Evolutionary conservation across 139 green algal species (phyloP).

Genomic region (Asterochloris erici): DNA sequence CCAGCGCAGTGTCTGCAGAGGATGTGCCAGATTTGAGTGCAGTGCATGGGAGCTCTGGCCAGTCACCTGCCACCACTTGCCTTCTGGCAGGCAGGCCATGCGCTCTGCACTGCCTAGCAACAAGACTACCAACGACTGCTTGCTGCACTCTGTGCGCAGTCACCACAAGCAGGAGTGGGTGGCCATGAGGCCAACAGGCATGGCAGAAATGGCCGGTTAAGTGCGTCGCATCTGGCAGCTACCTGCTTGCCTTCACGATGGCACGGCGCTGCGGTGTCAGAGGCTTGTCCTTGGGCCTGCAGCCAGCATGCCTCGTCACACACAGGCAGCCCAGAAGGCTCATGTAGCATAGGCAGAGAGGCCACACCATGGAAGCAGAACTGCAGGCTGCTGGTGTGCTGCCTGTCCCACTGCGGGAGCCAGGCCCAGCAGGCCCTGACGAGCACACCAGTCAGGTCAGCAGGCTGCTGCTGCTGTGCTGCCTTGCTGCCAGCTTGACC

Average conservation of each 20-base stretch:
- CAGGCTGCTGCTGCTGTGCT: background rate
- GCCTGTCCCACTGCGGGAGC: too few relatives aligned
- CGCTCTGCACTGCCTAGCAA: background rate
- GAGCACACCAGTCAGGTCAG: background rate
- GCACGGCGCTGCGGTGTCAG: background rate
- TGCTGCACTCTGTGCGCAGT: background rate
- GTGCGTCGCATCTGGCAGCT: background rate
- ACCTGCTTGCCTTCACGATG: background rate
- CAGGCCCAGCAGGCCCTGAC: too few relatives aligned
- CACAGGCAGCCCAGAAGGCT: background rate
- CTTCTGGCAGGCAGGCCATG: background rate
- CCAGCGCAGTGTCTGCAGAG: slow-evolving; percentile 7
- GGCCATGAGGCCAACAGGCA: background rate
- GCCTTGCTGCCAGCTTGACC: background rate
- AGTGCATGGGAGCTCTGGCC: too few relatives aligned
- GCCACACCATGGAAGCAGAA: too few relatives aligned
- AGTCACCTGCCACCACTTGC: too few relatives aligned
- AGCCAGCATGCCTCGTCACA: background rate
- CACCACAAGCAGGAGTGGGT: background rate
- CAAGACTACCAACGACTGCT: background rate
- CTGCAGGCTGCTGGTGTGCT: too few relatives aligned
- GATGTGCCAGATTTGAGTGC: background rate
- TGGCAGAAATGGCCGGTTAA: background rate
- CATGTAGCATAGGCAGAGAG: too few relatives aligned
- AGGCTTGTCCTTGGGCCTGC: background rate